Conservation (phyloP, 495 filamentous ascomycete species). For the Mycothermus thermophilus region DNA sequence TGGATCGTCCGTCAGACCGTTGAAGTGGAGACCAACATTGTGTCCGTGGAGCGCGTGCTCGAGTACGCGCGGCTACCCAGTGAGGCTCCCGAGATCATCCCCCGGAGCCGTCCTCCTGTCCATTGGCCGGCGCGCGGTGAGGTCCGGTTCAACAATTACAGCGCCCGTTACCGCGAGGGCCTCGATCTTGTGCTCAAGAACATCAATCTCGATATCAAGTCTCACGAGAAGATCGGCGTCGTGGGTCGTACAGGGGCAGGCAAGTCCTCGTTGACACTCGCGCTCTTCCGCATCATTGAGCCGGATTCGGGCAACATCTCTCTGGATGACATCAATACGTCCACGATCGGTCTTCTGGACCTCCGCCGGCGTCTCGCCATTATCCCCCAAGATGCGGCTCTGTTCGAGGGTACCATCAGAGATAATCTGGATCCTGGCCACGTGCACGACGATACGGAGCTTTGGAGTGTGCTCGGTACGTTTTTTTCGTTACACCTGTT, state of each 20-base stretch:
- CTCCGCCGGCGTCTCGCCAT: slow-evolving; percentile 85
- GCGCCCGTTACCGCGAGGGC: slow-evolving; percentile 76
- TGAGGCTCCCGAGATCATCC: slow-evolving; percentile 90
- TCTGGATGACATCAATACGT: slow-evolving; percentile 82
- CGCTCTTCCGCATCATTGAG: slow-evolving; percentile 94
- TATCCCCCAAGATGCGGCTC: slow-evolving; percentile 93
- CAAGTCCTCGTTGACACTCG: slow-evolving; percentile 87
- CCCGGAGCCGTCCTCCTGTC: slow-evolving; percentile 68
- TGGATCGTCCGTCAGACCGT: slow-evolving; percentile 99
- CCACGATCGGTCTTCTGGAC: slow-evolving; percentile 78
- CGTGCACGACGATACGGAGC: slow-evolving; percentile 91
- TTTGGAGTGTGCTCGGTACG: slow-evolving; percentile 92
- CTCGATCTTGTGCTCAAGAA: slow-evolving; percentile 88
- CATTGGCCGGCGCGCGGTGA: slow-evolving; percentile 88
- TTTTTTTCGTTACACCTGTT: slow-evolving; percentile 16
- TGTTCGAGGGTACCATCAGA: slow-evolving; percentile 91
- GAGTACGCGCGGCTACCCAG: slow-evolving; percentile 90
- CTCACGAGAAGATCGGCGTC: slow-evolving; percentile 95
- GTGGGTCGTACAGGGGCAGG: slow-evolving; percentile 93
- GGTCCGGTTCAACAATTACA: slow-evolving; percentile 86
- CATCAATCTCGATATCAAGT: slow-evolving; percentile 79
- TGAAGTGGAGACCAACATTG: slow-evolving; percentile 98
- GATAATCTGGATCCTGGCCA: slow-evolving; percentile 94
- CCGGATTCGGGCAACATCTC: slow-evolving; percentile 63
- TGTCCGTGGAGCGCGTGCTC: slow-evolving; percentile 93